phyloP scores from a whole-genome alignment of 345 rosid species.

The Eucalyptus globulus region DNA sequence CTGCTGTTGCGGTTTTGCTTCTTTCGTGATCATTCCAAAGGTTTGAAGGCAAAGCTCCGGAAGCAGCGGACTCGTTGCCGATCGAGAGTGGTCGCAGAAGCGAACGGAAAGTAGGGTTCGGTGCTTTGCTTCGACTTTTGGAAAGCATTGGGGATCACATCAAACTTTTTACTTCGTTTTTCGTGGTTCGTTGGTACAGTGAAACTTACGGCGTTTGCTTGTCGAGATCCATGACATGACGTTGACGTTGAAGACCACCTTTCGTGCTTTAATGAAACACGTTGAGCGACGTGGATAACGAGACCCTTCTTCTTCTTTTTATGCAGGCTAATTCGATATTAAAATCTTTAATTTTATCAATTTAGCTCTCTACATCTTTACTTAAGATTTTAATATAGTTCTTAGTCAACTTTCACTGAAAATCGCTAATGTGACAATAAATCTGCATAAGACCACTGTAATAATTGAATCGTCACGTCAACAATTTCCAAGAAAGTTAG shows the following conservation, averaged over 20 bases:
- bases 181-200: neutral
- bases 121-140: neutral
- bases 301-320: neutral
- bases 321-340: neutral
- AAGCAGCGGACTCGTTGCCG: neutral
- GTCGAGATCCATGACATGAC: neutral
- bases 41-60: neutral
- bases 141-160: neutral
- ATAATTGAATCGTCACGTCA: fast-evolving
- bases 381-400: neutral
- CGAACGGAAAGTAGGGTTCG: neutral
- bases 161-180: neutral
- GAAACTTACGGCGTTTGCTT: neutral
- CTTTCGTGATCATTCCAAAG: neutral
- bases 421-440: neutral
- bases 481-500: fast-evolving
- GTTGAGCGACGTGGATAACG: neutral
- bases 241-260: neutral
- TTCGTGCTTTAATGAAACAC: neutral
- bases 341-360: neutral
- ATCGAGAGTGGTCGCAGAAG: neutral
- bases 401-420: fast-evolving
- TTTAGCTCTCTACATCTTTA: neutral
- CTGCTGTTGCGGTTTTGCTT: neutral
- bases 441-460: fast-evolving